These are phyloP conservation scores for Nannochloropsis oceanica DNA, from an alignment of 108 stramenopile genomes.

Conservation along the genomic window DNA sequence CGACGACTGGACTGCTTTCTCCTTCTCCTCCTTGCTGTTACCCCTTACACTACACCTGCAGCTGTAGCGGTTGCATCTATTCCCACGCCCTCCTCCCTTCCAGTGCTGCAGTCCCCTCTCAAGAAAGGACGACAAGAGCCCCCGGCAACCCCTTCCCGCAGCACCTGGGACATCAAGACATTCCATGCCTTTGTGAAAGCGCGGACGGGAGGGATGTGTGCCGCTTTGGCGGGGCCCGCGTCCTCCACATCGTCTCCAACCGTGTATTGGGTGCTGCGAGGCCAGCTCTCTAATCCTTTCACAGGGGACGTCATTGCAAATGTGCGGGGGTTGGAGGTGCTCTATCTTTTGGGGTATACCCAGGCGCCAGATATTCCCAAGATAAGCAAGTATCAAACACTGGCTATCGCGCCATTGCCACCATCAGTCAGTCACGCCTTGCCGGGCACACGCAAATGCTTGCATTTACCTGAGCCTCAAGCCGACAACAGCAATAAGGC, in stretches of 20 bases:
- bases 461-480: neutral
- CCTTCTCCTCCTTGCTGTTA: too few relatives aligned
- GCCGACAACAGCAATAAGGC: neutral
- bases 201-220: neutral
- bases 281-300: neutral
- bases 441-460: neutral
- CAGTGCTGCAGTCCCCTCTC: too few relatives aligned
- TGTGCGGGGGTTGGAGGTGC: neutral
- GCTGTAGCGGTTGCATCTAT: too few relatives aligned
- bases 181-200: neutral
- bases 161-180: neutral
- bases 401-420: neutral
- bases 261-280: neutral
- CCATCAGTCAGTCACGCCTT: neutral
- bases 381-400: too few relatives aligned
- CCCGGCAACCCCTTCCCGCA: neutral
- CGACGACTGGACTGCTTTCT: too few relatives aligned
- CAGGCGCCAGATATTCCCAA: neutral
- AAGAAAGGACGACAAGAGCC: neutral
- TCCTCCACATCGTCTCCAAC: neutral
- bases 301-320: neutral
- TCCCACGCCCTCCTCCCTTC: too few relatives aligned
- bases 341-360: neutral
- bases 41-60: too few relatives aligned
- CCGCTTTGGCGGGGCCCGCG: neutral